Base-by-base conservation (phyloP, 176 grass and related monocot genomes). In the Triticum urartu region DNA sequence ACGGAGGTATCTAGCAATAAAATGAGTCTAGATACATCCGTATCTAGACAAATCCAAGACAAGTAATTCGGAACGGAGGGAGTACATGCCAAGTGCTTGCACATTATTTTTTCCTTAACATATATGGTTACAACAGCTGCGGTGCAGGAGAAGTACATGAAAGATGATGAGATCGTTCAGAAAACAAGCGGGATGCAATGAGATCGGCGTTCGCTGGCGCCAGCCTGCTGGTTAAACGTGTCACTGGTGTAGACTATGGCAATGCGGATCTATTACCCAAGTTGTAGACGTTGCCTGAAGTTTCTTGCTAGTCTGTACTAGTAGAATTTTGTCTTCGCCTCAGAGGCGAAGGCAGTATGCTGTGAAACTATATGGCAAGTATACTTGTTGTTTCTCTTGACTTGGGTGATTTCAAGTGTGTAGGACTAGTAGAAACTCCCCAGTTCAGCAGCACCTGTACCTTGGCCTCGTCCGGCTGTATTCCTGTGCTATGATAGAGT, bases 81-180 rank as follows among this genome's bases (percentile, higher is more conserved):
- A 30, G 28, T 30, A 47, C 32, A 75, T 47, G 15, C 56, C 33
- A 67, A 80, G 30, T n/a, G 30, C 72, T 79, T 88, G 34, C 52
- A 79, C 25, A 24, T 6, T 12, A 1, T 6, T 15, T 84, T 89
- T 45, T 25, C 91, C 86, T 95, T 98, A 84, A 98, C 86, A 50
- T 20, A 34, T 20, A 34, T 77, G 68, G 43, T 48, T 89, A 98
- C 96, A 68, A 98, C 93, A 84, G 92, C 90, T 79, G 96, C 86
- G 13, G 91, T 98, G 81, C 96, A 95, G 92, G 96, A 98, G 77
- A 98, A 94, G 79, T 92, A 98, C 71, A 94, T 98, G 91, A 95
- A 95, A 84, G 96, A 98, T 75, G 90, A 92, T 8, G 82, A 89
- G 52, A 59, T 66, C 11, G 58, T 86, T 56, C 66, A 95, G 28